Evolutionary conservation across 768 basidiomycete genomes (phyloP).

Genomic region (Termitomyces sp.): DNA sequence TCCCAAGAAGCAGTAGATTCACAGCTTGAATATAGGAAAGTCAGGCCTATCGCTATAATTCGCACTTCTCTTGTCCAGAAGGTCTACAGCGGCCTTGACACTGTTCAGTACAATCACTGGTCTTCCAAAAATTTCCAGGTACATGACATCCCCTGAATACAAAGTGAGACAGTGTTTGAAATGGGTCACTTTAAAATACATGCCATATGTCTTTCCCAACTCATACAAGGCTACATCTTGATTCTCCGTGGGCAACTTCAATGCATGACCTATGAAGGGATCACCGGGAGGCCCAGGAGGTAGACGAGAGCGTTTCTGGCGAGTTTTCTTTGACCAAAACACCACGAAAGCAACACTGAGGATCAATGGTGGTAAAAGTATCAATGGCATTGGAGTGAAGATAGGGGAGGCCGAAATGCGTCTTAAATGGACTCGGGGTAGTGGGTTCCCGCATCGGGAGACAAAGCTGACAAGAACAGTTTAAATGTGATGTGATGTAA

Average conservation of each 20-base stretch:
- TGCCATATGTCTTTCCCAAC: constrained; percentile 28
- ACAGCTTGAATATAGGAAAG: constrained; percentile 7
- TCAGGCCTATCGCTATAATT: constrained; percentile 29
- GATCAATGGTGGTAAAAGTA: neutral
- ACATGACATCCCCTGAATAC: constrained; percentile 4
- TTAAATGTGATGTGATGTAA: no score
- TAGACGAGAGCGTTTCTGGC: neutral
- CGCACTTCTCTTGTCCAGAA: constrained; percentile 33
- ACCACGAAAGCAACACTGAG: neutral
- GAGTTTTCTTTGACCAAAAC: neutral
- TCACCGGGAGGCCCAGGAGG: constrained; percentile 33
- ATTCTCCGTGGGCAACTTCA: constrained; percentile 21
- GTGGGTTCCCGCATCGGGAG: no score
- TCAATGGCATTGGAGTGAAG: neutral
- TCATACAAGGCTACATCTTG: constrained; percentile 20
- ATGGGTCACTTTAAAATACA: neutral
- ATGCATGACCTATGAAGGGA: constrained; percentile 29
- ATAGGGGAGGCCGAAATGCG: no score
- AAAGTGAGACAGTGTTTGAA: neutral
- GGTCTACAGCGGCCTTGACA: constrained; percentile 28
- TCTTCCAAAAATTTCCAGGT: constrained; percentile 16
- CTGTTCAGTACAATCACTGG: constrained; percentile 26
- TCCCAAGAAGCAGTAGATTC: neutral
- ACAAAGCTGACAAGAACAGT: no score
- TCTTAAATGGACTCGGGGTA: neutral